A percentile compares a stretch with the other conserved stretches of the same genome.
phyloP scores from a whole-genome alignment of 2,329 filamentous ascomycete genomes.

The Trichoderma asperellum region DNA sequence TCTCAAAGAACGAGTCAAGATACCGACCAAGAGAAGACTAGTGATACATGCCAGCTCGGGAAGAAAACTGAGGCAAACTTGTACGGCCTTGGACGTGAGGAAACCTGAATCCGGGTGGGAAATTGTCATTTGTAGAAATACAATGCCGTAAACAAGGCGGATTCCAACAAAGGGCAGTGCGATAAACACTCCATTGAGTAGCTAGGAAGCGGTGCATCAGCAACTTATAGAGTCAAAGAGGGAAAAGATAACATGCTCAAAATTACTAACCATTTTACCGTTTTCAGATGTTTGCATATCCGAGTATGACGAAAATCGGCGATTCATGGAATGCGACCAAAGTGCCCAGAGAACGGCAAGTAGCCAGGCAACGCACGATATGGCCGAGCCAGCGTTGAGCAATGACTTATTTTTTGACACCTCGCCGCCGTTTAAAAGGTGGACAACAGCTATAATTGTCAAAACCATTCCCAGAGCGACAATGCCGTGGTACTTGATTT shows the following conservation, averaged over 20 bases:
- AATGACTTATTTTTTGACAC: not conserved
- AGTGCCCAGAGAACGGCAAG: not conserved
- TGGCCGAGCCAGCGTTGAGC: not conserved
- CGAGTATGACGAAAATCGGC: not conserved
- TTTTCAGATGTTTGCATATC: slow-evolving; percentile 4
- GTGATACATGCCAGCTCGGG: not conserved
- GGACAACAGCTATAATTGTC: not conserved
- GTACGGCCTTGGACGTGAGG: slow-evolving; percentile 1
- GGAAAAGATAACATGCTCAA: accelerated
- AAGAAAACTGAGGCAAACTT: not conserved
- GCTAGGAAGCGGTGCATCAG: not conserved
- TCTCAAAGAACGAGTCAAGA: slow-evolving; percentile 1
- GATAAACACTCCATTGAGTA: slow-evolving; percentile 2
- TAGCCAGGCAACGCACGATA: not conserved
- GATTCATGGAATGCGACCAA: slow-evolving; percentile 2
- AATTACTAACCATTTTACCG: not conserved
- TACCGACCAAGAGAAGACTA: not conserved
- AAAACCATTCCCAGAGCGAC: slow-evolving; percentile 1
- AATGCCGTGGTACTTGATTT: slow-evolving; percentile 5
- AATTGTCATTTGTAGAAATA: not conserved
- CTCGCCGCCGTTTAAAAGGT: not conserved
- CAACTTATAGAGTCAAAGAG: not conserved
- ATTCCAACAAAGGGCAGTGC: slow-evolving; percentile 1
- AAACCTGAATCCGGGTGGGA: not conserved
- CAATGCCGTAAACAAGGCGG: slow-evolving; percentile 5